Evolutionary conservation across 2,329 filamentous ascomycete genomes (phyloP), one percentile per base, ranked within the genome.

Genomic region (Arthrobotrys sinensis): DNA sequence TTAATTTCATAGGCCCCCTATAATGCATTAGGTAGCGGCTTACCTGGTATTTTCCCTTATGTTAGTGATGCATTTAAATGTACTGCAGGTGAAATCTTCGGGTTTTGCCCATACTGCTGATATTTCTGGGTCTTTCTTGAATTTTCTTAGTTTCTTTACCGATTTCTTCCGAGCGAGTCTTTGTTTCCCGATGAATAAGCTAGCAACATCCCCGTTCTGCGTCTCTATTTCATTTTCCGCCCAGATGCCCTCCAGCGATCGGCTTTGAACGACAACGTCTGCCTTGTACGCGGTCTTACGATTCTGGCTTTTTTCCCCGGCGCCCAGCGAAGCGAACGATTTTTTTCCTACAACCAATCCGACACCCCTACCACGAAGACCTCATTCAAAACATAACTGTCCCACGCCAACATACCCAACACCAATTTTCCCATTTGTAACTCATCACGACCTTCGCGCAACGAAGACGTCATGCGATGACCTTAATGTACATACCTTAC

Each of bases 401-500:
- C 28, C 52, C 38, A 57, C 55, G 55, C 43, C 16, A 70, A 43
- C 55, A 62, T 52, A 67, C n/a, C 53, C 50, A 57, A 63, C 24
- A 60, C 21, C 40, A 34, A 40, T 12, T 11, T 10, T 76, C 36
- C 46, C 45, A 64, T 76, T 64, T 68, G 71, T 76, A 76, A 43
- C 52, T 76, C 63, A 68, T 76, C 69, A 73, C 46, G 60, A 73
- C 40, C 60, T 73, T 73, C 69, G 32, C 55, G 10, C 28, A 19
- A 73, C 19, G 69, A 73, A 73, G 69, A 60, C 55, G 55, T 60
- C 55, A 60, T 53, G 1, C 32, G 69, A 50, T 73, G 69, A 73
- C 28, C 12, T 40, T 73, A 60, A 73, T 73, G 69, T 73, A 73
- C 40, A 73, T 73, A 73, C 60, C 60, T 50, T 57, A 73, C 60